A percentile compares a stretch with the other conserved stretches of the same genome.
phyloP scores from a whole-genome alignment of 2,329 filamentous ascomycete genomes.

The Aureobasidium sp. region DNA sequence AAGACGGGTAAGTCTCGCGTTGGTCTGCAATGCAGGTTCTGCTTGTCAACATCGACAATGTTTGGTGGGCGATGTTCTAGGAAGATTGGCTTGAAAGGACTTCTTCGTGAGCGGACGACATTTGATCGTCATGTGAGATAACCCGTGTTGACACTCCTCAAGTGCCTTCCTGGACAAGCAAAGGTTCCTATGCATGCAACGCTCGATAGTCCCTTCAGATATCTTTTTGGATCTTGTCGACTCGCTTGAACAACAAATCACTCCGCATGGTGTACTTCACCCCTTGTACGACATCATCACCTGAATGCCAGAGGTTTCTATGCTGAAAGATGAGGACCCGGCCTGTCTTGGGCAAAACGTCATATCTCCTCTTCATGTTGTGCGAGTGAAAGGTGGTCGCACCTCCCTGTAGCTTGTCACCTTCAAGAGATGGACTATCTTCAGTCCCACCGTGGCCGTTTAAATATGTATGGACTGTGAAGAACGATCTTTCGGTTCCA shows the following conservation, averaged over 20 bases:
- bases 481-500: conserved; percentile 43
- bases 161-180: background rate
- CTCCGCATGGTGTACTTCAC: conserved; percentile 51
- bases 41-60: too few relatives aligned
- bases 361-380: conserved; percentile 28
- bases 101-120: too few relatives aligned
- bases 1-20: too few relatives aligned
- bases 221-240: background rate
- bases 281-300: conserved; percentile 48
- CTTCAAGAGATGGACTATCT: too few relatives aligned
- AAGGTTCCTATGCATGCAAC: background rate
- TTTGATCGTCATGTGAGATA: too few relatives aligned
- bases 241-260: conserved; percentile 45
- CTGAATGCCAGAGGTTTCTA: conserved; percentile 44
- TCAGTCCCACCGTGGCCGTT: conserved; percentile 33
- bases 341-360: conserved; percentile 46
- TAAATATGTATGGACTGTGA: conserved; percentile 52
- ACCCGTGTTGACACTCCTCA: too few relatives aligned
- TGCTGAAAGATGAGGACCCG: conserved; percentile 53
- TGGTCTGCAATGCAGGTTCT: too few relatives aligned
- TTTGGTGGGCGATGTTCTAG: too few relatives aligned
- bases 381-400: conserved; percentile 47
- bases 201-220: background rate
- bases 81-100: too few relatives aligned
- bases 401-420: conserved; percentile 40